Evolutionary conservation across 2,329 filamentous ascomycete species (phyloP), one percentile per base, ranked within the genome.

Genomic region (Botrytis paeoniae): DNA sequence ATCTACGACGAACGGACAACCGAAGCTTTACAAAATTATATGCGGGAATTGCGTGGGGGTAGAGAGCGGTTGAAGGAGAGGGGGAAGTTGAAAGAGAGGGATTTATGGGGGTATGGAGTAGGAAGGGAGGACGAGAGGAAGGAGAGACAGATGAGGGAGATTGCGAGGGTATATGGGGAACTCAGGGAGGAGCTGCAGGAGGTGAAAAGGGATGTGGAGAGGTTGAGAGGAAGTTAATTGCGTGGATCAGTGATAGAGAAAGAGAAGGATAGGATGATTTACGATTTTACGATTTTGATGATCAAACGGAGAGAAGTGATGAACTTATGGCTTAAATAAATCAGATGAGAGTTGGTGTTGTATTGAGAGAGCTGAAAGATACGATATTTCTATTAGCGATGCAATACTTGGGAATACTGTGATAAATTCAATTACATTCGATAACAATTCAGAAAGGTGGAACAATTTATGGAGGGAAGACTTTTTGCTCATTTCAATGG

Each of bases 81-180:
- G 74, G 76, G 65, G 41, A 74, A 72, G 37, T 73, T 75, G 25
- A 75, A 76, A 14, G 77, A 80, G 74, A 77, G 75, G 69, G 74
- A 75, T 45, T 72, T 81, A 18, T 78, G 74, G 76, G 78, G 78
- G 4, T 81, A 81, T 76, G 80, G 80, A 9, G 76, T 81, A 37
- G 79, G 78, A 4, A 73, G 78, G 54, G 75, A 76, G 18, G 77
- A 75, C 20, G 64, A 68, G 9, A 63, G 48, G 25, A 81, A 81
- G 76, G 78, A 81, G 63, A 80, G 73, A 74, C 70, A 78, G 63
- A 80, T 81, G 80, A 81, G 68, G 71, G 79, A 80, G 74, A 77
- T 81, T 73, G 78, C 80, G 12, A 78, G 77, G 73, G 79, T 79
- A 35, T 81, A 80, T 77, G 76, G 73, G 35, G 80, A 79, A 74